These are phyloP conservation scores for Euphorbia corollata DNA, from an alignment of 441 rosid genomes.

Conservation along the genomic window DNA sequence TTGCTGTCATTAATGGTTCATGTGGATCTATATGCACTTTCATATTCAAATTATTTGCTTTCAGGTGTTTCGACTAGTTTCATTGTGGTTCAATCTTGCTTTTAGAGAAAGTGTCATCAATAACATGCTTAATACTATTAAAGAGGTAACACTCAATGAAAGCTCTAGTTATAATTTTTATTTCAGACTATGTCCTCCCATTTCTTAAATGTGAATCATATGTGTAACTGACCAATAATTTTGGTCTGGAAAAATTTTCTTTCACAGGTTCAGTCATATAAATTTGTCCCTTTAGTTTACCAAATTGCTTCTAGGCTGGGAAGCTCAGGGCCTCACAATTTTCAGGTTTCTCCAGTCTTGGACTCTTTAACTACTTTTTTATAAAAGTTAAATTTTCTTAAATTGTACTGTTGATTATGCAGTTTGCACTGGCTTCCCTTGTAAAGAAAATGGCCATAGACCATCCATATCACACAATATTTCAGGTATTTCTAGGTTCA, in stretches of 20 bases:
- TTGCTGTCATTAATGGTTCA: not conserved
- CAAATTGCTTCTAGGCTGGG: conserved; percentile 99
- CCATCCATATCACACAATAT: conserved; percentile 92
- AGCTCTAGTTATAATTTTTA: conserved; percentile 7
- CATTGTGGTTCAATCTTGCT: conserved; percentile 86
- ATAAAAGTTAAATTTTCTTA: conserved; percentile 1
- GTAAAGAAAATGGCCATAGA: conserved; percentile 96
- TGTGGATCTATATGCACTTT: conserved; percentile 1
- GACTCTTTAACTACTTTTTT: not conserved
- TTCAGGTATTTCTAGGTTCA: conserved; percentile 53
- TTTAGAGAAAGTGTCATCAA: conserved; percentile 56
- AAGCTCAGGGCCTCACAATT: conserved; percentile 59
- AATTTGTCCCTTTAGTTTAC: conserved; percentile 84
- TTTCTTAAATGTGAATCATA: not conserved
- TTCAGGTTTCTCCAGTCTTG: conserved; percentile 57
- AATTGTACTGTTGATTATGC: conserved; percentile 26
- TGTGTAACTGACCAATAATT: not conserved
- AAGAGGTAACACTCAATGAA: conserved; percentile 44
- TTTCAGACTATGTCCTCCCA: conserved; percentile 4
- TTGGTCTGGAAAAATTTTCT: conserved; percentile 9
- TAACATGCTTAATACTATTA: conserved; percentile 66
- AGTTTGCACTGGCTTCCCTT: conserved; percentile 85
- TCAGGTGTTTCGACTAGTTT: conserved; percentile 84
- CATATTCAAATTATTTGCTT: conserved; percentile 25
- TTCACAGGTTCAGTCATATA: conserved; percentile 82